Evolutionary conservation across 805 yeast genomes (phyloP).

Genomic region (Candida boidinii): DNA sequence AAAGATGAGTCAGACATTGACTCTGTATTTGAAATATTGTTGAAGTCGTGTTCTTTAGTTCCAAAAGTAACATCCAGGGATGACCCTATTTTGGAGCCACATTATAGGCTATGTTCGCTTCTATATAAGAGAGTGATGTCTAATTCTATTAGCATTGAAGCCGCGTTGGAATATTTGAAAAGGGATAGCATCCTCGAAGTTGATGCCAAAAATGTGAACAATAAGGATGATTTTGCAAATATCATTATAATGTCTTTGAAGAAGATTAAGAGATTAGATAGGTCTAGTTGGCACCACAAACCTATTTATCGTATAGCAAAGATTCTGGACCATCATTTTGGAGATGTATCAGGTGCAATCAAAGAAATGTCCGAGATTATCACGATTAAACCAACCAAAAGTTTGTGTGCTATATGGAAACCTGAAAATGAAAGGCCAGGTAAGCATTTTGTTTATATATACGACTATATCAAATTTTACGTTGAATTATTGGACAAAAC

Average conservation of each 20-base stretch:
- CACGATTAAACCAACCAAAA: constrained; percentile 58
- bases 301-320: constrained; percentile 68
- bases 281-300: constrained; percentile 86
- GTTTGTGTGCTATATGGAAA: constrained; percentile 83
- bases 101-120: constrained; percentile 52
- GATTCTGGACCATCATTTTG: constrained; percentile 46
- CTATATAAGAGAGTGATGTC: constrained; percentile 45
- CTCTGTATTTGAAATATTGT: constrained; percentile 31
- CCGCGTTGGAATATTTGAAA: constrained; percentile 33
- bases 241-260: constrained; percentile 37
- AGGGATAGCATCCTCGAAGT: constrained; percentile 24
- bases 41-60: constrained; percentile 38
- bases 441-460: constrained; percentile 74
- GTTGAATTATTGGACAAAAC: constrained; percentile 45
- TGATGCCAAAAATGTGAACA: constrained; percentile 8
- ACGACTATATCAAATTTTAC: constrained; percentile 58
- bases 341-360: constrained; percentile 45
- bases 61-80: constrained; percentile 26
- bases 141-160: constrained; percentile 24
- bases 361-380: constrained; percentile 58
- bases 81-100: constrained; percentile 71
- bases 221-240: constrained; percentile 23
- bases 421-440: constrained; percentile 92
- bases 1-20: constrained; percentile 9
- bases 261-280: constrained; percentile 50